A percentile compares a stretch with the other conserved stretches of the same genome.
Conservation (phyloP, 495 filamentous ascomycete species). For the Geopyxis carbonaria region DNA sequence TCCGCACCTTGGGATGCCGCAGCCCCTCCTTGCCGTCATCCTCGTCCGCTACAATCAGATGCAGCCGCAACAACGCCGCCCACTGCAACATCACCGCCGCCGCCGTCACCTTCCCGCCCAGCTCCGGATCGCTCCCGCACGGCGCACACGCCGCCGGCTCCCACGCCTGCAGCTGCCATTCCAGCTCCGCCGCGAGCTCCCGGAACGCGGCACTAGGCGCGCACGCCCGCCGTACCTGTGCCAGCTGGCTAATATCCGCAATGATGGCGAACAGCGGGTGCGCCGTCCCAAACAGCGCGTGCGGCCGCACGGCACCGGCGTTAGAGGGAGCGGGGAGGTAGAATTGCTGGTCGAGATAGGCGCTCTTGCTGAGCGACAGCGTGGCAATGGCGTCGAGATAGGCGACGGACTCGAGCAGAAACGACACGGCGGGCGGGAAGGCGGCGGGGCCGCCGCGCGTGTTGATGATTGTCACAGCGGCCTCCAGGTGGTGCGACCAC, state of each 20-base stretch:
- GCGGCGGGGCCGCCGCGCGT: neutral
- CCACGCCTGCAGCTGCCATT: conserved; percentile 3
- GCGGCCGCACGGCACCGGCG: neutral
- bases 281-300: conserved; percentile 6
- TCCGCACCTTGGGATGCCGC: conserved; percentile 1
- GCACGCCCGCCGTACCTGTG: conserved; percentile 1
- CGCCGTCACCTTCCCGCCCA: conserved; percentile 3
- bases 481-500: conserved; percentile 3
- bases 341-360: conserved; percentile 6
- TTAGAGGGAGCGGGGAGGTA: conserved; percentile 1
- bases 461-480: conserved; percentile 6
- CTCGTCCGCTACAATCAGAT: neutral
- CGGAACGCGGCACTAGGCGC: neutral
- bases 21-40: neutral
- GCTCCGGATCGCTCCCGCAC: neutral
- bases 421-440: neutral
- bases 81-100: conserved; percentile 7
- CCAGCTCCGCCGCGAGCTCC: neutral
- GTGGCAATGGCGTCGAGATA: conserved; percentile 6
- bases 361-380: conserved; percentile 2
- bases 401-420: conserved; percentile 5
- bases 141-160: neutral
- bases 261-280: conserved; percentile 6
- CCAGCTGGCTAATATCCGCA: conserved; percentile 4
- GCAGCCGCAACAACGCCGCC: conserved; percentile 6